A percentile compares a stretch with the other conserved stretches of the same genome.
phyloP scores from a whole-genome alignment of 2,329 filamentous ascomycete genomes.

The Colletotrichum lindemuthianum region DNA sequence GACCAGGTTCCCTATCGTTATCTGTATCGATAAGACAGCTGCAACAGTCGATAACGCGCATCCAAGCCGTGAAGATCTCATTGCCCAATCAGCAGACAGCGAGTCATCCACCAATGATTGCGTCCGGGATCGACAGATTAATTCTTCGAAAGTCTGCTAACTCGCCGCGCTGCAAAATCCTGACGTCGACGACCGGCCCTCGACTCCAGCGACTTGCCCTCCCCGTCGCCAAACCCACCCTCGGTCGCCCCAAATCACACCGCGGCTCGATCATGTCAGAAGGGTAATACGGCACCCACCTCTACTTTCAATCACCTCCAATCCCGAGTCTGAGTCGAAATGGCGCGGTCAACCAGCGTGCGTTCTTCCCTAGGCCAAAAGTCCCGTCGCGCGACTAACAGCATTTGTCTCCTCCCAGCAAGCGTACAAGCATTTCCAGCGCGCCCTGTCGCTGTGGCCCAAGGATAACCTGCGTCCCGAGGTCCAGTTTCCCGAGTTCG shows the following conservation, averaged over 20 bases:
- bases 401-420: constrained; percentile 44
- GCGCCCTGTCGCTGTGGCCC: constrained; percentile 68
- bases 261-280: constrained; percentile 24
- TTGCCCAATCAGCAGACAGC: too few relatives aligned
- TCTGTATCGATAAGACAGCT: too few relatives aligned
- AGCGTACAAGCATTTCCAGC: constrained; percentile 58
- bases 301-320: neutral
- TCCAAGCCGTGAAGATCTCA: neutral
- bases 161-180: constrained; percentile 22
- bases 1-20: too few relatives aligned
- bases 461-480: constrained; percentile 71
- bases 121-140: constrained; percentile 3
- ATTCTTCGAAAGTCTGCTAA: constrained; percentile 21
- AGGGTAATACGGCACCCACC: neutral
- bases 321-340: constrained; percentile 22
- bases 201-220: constrained; percentile 31
- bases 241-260: constrained; percentile 40
- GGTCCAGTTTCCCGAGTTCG: constrained; percentile 68
- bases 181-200: constrained; percentile 31
- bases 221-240: constrained; percentile 47
- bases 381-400: constrained; percentile 20
- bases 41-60: neutral
- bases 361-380: constrained; percentile 8
- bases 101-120: too few relatives aligned
- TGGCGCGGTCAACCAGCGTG: constrained; percentile 39